Evolutionary conservation across 1,284 basidiomycete species (phyloP), one percentile per base, ranked within the genome.

Genomic region (Apiotrichum gracile): DNA sequence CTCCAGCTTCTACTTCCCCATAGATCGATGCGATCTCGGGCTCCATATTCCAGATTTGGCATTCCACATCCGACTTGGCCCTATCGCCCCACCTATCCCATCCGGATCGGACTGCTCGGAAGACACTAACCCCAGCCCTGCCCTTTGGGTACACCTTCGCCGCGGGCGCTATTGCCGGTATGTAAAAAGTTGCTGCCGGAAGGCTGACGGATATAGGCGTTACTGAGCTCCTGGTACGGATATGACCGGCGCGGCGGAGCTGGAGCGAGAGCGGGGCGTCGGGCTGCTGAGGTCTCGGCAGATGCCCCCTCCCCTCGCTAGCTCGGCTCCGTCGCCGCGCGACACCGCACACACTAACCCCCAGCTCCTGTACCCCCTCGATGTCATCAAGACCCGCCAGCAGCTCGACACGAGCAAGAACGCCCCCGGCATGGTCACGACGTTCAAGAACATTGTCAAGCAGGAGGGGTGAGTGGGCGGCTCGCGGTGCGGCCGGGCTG

Each of bases 351-450:
- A 24, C 12, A 21, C 29, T 44, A 44, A 42, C 45, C 35, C 25
- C 27, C 53, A 69, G 53, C 57, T 63, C 39, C 61, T 69, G 10
- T 74, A 69, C 54, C 56, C 69, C 33, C 49, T 71, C 52, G 64
- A 68, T 56, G 65, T 72, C 52, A 88, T 97, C 74, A 98, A 98
- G 80, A 99, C 94, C 13, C 88, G 94, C 31, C 93, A 97, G 85
- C 96, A 98, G 74, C 80, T 99, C 25, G 88, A 91, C 73, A 87
- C 85, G 7, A 87, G 87, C 17, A 90, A 88, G 74, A 78, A 81
- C 35, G 77, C 81, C 47, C 78, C 82, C 52, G 86, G 92, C n/a
- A 83, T 97, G 69, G 76, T 97, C 14, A 78, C 83, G 33, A 80
- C 78, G 24, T 78, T 91, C 64, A 87, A 85, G 71, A 82, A 81